Evolutionary conservation across 2,329 filamentous ascomycete species (phyloP), one percentile per base, ranked within the genome.

Genomic region (Phialophora verrucosa): DNA sequence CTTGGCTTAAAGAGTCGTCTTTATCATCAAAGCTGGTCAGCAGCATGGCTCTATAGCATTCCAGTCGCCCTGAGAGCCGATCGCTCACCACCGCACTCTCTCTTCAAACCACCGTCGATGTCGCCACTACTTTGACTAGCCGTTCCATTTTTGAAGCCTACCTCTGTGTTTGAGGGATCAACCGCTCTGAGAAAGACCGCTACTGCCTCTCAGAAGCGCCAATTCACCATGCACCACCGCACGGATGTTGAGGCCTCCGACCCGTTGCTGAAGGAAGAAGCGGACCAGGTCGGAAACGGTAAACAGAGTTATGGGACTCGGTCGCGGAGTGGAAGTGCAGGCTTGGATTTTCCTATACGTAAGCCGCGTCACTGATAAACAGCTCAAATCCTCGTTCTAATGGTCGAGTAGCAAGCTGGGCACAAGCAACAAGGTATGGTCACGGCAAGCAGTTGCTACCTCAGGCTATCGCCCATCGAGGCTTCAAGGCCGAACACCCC

Each of bases 401-500:
- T 42, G 38, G 38, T 7, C 38, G n/a, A 20, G 47, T 59, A 75
- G 74, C 74, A 57, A 65, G 61, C 50, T 76, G 74, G 73, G 73
- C 73, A 20, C 69, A 68, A 57, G 70, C 74, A 47, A 68, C 65
- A 38, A 67, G 70, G 32, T 59, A 69, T 59, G 63, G 59, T 12
- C 31, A 25, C 7, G 58, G 64, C 35, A 71, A 72, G 27, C 60
- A 64, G 44, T 65, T 54, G 31, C 53, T 76, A 44, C 78, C 79
- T 6, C 78, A 81, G 42, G 75, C 73, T 31, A 79, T 82, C 63
- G 76, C 79, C 31, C 80, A 82, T 69, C 75, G 80, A 50, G 80
- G 80, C 0, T 81, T 77, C 83, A 94, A 91, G 76, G 88, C 88
- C 0, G 83, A 84, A 59, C 91, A 85, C 71, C 92, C 94, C 0